Conservation (phyloP, 345 rosid species). For the Salix brachista region DNA sequence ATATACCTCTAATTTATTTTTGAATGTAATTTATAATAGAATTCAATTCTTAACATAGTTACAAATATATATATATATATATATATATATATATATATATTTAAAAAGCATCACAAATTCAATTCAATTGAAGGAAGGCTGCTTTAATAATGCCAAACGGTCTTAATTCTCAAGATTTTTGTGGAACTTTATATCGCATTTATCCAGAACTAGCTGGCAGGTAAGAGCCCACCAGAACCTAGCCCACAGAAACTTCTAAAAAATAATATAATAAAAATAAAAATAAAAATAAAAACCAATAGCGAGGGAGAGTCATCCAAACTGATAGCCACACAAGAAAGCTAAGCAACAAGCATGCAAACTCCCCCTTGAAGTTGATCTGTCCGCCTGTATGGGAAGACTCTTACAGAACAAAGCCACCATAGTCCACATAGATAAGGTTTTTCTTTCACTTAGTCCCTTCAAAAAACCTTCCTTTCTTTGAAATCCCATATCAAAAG, state of each 20-base stretch:
- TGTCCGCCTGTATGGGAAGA: conserved; percentile 13
- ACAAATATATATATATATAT: too few species aligned
- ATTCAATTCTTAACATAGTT: too few species aligned
- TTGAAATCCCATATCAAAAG: neutral
- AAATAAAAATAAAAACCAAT: neutral
- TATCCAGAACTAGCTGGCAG: too few species aligned
- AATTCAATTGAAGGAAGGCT: too few species aligned
- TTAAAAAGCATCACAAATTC: too few species aligned
- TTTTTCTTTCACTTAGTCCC: neutral
- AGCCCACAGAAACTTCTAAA: neutral
- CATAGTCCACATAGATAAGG: neutral
- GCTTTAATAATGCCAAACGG: too few species aligned
- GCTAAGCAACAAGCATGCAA: neutral
- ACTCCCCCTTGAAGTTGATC: conserved; percentile 5
- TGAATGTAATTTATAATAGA: too few species aligned
- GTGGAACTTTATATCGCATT: too few species aligned
- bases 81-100: too few species aligned
- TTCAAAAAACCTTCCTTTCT: neutral
- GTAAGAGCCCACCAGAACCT: neutral
- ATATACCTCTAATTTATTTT: too few species aligned
- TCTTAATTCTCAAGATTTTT: too few species aligned
- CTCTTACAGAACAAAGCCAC: neutral
- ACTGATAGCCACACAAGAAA: conserved; percentile 12
- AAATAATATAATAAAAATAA: neutral
- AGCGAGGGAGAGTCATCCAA: neutral